Evolutionary conservation across 371 early-diverging fungal genomes (phyloP).

Genomic region (Synchytrium microbalum): DNA sequence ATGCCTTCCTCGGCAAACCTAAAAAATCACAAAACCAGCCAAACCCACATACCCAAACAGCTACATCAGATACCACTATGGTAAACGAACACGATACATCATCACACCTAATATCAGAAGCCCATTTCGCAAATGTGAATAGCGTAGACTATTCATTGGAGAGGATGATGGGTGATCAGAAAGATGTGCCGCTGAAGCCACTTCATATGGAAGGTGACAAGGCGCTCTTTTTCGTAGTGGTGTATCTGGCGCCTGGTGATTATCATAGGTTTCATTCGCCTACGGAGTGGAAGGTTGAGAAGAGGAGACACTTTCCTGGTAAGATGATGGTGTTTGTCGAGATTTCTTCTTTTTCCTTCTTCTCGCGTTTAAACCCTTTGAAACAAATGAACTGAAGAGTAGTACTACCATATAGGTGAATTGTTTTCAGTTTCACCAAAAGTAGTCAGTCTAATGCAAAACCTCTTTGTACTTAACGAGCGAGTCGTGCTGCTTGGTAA

Average conservation of each 20-base stretch:
- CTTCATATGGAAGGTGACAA: too few relatives aligned
- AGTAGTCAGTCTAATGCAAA: constrained; percentile 67
- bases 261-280: constrained; percentile 98
- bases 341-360: not conserved
- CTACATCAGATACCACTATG: constrained; percentile 6
- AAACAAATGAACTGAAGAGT: constrained; percentile 2
- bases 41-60: constrained; percentile 18
- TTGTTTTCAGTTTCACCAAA: constrained; percentile 90
- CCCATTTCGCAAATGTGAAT: constrained; percentile 17
- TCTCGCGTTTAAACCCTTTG: not conserved
- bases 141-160: constrained; percentile 11
- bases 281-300: constrained; percentile 82
- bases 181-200: too few relatives aligned
- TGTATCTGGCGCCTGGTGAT: constrained; percentile 95
- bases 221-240: constrained; percentile 74
- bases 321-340: constrained; percentile 6
- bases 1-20: constrained; percentile 84
- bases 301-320: constrained; percentile 81
- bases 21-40: constrained; percentile 44
- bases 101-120: constrained; percentile 14
- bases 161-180: too few relatives aligned
- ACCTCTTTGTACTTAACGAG: constrained; percentile 92
- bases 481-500: constrained; percentile 83
- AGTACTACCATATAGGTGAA: constrained; percentile 63
- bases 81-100: too few relatives aligned